Evolutionary conservation across 495 filamentous ascomycete species (phyloP).

Genomic region (Neurospora sublineolata): DNA sequence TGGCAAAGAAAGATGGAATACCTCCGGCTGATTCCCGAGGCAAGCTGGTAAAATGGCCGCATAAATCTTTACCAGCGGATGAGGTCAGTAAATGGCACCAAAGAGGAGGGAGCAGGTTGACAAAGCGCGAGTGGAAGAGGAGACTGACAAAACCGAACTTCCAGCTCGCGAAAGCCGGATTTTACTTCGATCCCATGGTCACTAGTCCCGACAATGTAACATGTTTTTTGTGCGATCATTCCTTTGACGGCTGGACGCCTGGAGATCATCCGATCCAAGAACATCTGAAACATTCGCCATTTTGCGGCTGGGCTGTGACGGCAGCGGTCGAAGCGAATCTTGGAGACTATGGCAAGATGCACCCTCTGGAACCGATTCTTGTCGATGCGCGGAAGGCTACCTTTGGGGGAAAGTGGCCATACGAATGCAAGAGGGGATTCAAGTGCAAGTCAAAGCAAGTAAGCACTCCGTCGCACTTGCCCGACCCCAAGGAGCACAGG

Average conservation of each 20-base stretch:
- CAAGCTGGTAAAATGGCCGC: constrained; percentile 64
- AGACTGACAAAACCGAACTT: constrained; percentile 5
- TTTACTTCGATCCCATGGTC: constrained; percentile 70
- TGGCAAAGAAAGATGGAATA: constrained; percentile 47
- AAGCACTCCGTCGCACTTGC: constrained; percentile 11
- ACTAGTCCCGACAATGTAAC: constrained; percentile 73
- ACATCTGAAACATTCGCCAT: constrained; percentile 67
- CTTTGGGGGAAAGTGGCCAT: constrained; percentile 71
- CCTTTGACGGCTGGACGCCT: constrained; percentile 80
- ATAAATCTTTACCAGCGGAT: constrained; percentile 51
- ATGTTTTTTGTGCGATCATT: constrained; percentile 73
- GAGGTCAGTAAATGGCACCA: constrained; percentile 38
- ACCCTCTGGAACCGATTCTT: constrained; percentile 61
- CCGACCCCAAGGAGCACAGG: not conserved
- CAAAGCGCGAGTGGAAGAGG: not conserved
- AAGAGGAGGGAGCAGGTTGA: not conserved
- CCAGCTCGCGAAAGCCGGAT: constrained; percentile 80
- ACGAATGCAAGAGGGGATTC: constrained; percentile 81
- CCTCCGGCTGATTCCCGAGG: constrained; percentile 50
- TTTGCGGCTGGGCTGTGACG: constrained; percentile 82
- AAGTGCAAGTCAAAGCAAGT: constrained; percentile 79
- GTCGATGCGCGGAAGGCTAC: constrained; percentile 67
- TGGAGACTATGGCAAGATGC: constrained; percentile 53
- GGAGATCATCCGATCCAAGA: constrained; percentile 70
- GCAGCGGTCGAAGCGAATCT: constrained; percentile 54